Conservation (phyloP, 495 filamentous ascomycete species). For the Penicillium coffeae region DNA sequence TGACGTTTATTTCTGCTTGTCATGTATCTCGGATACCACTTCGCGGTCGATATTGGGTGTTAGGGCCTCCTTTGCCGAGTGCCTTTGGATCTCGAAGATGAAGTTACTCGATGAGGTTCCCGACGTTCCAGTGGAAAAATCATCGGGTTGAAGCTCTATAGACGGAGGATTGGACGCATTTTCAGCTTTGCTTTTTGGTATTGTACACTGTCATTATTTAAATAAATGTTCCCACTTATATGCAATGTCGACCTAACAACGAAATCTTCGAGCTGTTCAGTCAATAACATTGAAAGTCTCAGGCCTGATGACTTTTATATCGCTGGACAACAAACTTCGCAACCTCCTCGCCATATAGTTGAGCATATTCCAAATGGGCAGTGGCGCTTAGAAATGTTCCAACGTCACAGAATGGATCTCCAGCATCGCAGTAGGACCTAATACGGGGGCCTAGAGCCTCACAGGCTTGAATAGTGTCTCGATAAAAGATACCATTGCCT, state of each 20-base stretch:
- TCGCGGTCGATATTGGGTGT: neutral
- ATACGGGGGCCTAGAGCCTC: neutral
- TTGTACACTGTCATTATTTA: no score
- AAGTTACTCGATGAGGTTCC: no score
- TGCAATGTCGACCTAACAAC: no score
- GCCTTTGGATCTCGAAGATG: no score
- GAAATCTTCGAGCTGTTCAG: no score
- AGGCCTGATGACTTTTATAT: neutral
- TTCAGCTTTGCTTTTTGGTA: no score
- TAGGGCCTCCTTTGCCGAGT: neutral
- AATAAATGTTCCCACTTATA: no score
- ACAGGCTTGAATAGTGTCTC: neutral
- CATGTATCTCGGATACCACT: neutral
- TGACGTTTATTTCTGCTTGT: neutral
- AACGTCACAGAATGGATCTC: slow-evolving; percentile 3
- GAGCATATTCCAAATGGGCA: neutral
- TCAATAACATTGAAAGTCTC: no score
- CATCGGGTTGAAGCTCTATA: no score
- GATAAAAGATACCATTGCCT: slow-evolving; percentile 3
- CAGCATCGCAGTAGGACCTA: slow-evolving; percentile 1
- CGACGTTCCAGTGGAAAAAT: no score
- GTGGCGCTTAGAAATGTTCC: neutral
- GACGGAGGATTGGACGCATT: no score
- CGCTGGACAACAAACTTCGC: neutral
- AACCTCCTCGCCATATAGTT: slow-evolving; percentile 1